Base-by-base conservation (phyloP, 2,329 filamentous ascomycete genomes). In the Colletotrichum sp. region DNA sequence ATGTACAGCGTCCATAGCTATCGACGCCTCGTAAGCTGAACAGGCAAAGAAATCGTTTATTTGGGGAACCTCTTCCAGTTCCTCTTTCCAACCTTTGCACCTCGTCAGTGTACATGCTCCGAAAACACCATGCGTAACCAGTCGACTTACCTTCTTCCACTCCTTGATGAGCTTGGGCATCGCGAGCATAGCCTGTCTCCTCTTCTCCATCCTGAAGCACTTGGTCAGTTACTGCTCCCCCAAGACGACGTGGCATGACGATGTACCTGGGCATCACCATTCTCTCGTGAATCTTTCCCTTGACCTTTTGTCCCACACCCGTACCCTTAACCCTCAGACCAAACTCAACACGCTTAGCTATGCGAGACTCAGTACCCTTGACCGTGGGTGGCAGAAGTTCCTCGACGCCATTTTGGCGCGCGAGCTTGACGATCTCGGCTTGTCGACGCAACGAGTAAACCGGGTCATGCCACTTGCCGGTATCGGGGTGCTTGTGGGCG, bases 231-330 rank as follows among this genome's bases (percentile, higher is more conserved):
- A 76, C 6, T 21, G 18, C 7, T 66, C 7, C 15, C 33, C 16
- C 16, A 11, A 61, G n/a, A 13, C 31, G 54, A 51, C 18, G 31
- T 11, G 9, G 70, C 69, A 66, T 5, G 3, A 33, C 11, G 18
- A 38, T 91, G 76, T 91, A 91, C 88, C 93, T 92, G 75, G 90
- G 88, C 85, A 94, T 93, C 87, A 98, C 87, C 80, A 93, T 93
- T 82, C 97, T 91, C 88, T 99, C 97, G 91, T 96, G 94, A 79
- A 92, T 89, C 85, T 98, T 96, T 84, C 97, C 97, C 93, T 98
- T 99, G 83, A 98, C 96, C 84, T 90, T 92, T 86, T 98, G 93
- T 72, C 95, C 96, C 78, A 95, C 92, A 88, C 97, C 96, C 2
- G 96, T 98, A 79, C 96, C 96, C 90, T 96, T 96, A 72, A 98